phyloP scores from a whole-genome alignment of 2,329 filamentous ascomycete species.

The Hymenoscyphus repandus region DNA sequence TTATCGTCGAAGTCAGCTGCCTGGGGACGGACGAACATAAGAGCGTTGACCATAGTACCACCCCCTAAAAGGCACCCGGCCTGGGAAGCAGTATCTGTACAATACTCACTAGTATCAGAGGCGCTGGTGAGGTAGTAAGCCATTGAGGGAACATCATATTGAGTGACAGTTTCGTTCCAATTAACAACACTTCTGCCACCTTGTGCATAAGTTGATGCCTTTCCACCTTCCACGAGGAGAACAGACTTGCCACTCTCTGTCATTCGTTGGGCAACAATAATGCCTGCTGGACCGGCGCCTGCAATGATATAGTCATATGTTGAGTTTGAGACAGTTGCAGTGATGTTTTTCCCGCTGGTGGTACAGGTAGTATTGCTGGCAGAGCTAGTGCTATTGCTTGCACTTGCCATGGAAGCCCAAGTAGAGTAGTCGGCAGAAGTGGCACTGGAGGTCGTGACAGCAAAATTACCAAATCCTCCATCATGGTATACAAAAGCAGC shows the following conservation, averaged over 20 bases:
- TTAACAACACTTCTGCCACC: conserved; percentile 17
- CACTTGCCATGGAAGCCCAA: conserved; percentile 12
- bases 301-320: conserved; percentile 60
- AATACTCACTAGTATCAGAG: conserved; percentile 43
- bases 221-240: conserved; percentile 34
- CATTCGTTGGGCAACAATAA: conserved; percentile 47
- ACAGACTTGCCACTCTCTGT: conserved; percentile 43
- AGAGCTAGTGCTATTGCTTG: neutral
- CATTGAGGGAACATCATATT: conserved; percentile 65
- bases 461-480: conserved; percentile 10
- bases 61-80: conserved; percentile 66
- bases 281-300: conserved; percentile 57
- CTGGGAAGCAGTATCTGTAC: conserved; percentile 51
- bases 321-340: conserved; percentile 17
- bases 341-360: conserved; percentile 6
- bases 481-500: conserved; percentile 10
- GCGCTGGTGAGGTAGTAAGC: conserved; percentile 61
- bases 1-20: conserved; percentile 64
- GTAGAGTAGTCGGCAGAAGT: conserved; percentile 10
- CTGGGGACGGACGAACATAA: conserved; percentile 61
- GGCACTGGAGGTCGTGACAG: conserved; percentile 8
- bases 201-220: conserved; percentile 16
- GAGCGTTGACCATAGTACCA: conserved; percentile 49
- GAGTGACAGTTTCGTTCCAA: conserved; percentile 42
- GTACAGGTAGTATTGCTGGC: conserved; percentile 12